Evolutionary conservation across 768 basidiomycete genomes (phyloP), one percentile per base, ranked within the genome.

Genomic region (Kwoniella dejecticola): DNA sequence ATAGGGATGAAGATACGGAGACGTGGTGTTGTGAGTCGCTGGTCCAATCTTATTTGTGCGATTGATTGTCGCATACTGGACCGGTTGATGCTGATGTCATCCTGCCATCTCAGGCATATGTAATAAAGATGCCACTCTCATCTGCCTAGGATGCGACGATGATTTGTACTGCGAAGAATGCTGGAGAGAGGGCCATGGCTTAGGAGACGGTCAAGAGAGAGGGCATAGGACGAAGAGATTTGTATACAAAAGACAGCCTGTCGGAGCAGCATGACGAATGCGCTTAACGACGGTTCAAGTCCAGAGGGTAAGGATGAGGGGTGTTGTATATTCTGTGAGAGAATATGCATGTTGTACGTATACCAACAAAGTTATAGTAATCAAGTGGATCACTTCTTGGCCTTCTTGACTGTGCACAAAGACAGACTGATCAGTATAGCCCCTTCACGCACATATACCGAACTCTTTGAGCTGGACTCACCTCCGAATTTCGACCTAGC

Each of bases 401-500:
- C 89, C 81, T 91, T 93, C 83, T 95, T 95, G 52, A 83, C 92
- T 85, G 69, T 33, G 59, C 12, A 19, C 19, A 10, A 0, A n/a
- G 3, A 17, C 54, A 44, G 42, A 45, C 31, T 33, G 6, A 24
- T 41, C 40, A 42, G 29, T 15, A 55, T 57, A 33, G 10, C n/a
- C n/a, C n/a, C n/a, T n/a, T n/a, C n/a, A n/a, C n/a, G n/a, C n/a
- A n/a, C n/a, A n/a, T n/a, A n/a, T n/a, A n/a, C n/a, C n/a, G n/a
- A n/a, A n/a, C n/a, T n/a, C n/a, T n/a, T 13, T 30, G n/a, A 17
- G 7, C 8, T n/a, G 8, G 33, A 76, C 80, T 74, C 60, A 92
- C 93, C 89, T 79, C 88, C 96, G 77, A 97, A 99, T 84, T 87
- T 88, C 82, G 93, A 96, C 66, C 96, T 85, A 36, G 88, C 85